Conservation (phyloP, 2,329 filamentous ascomycete species). For the Hirsutella minnesotensis region DNA sequence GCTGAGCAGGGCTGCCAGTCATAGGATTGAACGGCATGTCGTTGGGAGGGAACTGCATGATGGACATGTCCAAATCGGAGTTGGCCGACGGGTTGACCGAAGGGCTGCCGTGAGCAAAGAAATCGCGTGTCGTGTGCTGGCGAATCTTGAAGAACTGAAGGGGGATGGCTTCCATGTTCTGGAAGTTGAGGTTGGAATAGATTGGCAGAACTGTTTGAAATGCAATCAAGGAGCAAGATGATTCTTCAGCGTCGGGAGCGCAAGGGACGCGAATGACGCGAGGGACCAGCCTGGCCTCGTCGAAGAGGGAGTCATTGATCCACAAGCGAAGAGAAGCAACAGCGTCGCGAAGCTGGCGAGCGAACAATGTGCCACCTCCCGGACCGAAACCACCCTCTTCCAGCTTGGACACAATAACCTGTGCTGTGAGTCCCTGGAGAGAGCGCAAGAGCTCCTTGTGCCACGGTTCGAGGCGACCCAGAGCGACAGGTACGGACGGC, state of each 20-base stretch:
- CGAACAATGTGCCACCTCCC: slow-evolving; percentile 22
- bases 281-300: slow-evolving; percentile 32
- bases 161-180: slow-evolving; percentile 46
- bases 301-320: slow-evolving; percentile 32
- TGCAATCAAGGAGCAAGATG: slow-evolving; percentile 27
- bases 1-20: not conserved
- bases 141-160: slow-evolving; percentile 54
- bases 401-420: slow-evolving; percentile 17
- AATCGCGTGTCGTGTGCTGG: slow-evolving; percentile 43
- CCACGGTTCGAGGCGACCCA: slow-evolving; percentile 38
- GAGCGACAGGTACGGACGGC: slow-evolving; percentile 43
- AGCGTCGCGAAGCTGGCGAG: slow-evolving; percentile 29
- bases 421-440: slow-evolving; percentile 33
- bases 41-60: not conserved
- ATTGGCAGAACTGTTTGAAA: slow-evolving; percentile 52
- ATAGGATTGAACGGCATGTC: not conserved
- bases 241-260: slow-evolving; percentile 3
- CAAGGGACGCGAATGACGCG: slow-evolving; percentile 31
- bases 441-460: slow-evolving; percentile 42
- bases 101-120: slow-evolving; percentile 34
- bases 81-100: slow-evolving; percentile 47
- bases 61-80: slow-evolving; percentile 16
- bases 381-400: slow-evolving; percentile 16
- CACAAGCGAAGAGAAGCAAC: slow-evolving; percentile 27
- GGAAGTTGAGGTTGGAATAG: slow-evolving; percentile 37